Evolutionary conservation across 495 filamentous ascomycete species (phyloP).

Genomic region (Neurospora sp.): DNA sequence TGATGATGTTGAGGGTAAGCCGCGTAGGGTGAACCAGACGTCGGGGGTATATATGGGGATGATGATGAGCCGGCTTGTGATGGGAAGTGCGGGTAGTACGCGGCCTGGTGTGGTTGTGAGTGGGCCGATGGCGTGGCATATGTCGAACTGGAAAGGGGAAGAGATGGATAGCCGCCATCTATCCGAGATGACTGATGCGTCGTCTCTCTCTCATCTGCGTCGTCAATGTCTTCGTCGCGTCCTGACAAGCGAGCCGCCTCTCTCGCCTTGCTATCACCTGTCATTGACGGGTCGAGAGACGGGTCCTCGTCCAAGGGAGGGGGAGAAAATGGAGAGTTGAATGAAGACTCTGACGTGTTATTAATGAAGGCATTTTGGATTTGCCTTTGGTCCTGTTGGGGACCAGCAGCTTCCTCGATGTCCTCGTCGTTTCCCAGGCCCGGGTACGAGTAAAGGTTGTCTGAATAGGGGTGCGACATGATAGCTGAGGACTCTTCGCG

Average conservation of each 20-base stretch:
- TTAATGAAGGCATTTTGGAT: background rate
- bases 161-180: background rate
- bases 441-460: conserved; percentile 32
- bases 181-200: background rate
- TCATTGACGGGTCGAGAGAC: conserved; percentile 9
- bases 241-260: conserved; percentile 20
- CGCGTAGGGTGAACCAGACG: conserved; percentile 14
- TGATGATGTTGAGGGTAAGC: background rate
- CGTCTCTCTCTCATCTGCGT: background rate
- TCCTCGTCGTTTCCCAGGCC: conserved; percentile 27
- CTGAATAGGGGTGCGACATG: conserved; percentile 26
- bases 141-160: background rate
- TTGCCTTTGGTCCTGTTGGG: background rate
- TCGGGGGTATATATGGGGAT: conserved; percentile 10
- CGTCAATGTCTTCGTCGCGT: background rate
- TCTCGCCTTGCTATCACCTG: conserved; percentile 29
- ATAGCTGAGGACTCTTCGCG: background rate
- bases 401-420: conserved; percentile 7
- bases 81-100: conserved; percentile 15
- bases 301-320: background rate
- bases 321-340: background rate
- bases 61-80: conserved; percentile 3
- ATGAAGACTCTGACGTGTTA: background rate
- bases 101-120: conserved; percentile 5
- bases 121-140: background rate